These are phyloP conservation scores for Scedosporium minutisporum DNA, from an alignment of 2,329 filamentous ascomycete genomes.

Conservation along the genomic window DNA sequence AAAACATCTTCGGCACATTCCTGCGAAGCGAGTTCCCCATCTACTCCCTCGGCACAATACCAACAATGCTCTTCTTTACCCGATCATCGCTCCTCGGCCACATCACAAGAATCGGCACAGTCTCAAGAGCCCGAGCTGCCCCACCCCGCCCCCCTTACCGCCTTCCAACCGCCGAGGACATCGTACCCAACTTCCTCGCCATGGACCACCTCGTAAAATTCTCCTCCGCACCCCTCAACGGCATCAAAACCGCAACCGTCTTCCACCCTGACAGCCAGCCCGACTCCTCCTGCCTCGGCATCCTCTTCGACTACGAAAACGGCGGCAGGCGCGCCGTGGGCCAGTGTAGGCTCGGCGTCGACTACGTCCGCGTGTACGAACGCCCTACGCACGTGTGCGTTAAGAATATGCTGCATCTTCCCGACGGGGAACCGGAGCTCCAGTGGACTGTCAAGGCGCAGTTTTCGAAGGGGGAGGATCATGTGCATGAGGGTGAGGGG, in stretches of 20 bases:
- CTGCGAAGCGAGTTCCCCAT: neutral
- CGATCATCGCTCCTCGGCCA: neutral
- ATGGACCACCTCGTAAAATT: neutral
- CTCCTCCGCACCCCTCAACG: neutral
- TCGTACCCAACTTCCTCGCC: neutral
- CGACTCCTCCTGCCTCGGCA: neutral
- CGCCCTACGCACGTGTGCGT: neutral
- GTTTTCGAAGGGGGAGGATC: neutral
- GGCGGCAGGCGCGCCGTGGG: constrained; percentile 1
- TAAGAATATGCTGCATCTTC: neutral
- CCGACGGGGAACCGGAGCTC: neutral
- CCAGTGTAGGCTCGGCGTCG: neutral
- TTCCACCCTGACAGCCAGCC: neutral
- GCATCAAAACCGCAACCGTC: neutral
- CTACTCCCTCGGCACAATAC: neutral
- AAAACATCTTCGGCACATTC: neutral
- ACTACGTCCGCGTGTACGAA: neutral
- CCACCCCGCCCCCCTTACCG: neutral
- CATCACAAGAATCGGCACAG: neutral
- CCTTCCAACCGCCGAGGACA: neutral
- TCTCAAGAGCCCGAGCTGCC: neutral
- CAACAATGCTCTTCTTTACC: neutral
- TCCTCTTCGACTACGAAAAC: constrained; percentile 3
- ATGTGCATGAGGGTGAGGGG: neutral
- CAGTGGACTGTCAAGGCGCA: neutral